Conservation (phyloP, 148 eudicot species). For the Camellia sinensis region DNA sequence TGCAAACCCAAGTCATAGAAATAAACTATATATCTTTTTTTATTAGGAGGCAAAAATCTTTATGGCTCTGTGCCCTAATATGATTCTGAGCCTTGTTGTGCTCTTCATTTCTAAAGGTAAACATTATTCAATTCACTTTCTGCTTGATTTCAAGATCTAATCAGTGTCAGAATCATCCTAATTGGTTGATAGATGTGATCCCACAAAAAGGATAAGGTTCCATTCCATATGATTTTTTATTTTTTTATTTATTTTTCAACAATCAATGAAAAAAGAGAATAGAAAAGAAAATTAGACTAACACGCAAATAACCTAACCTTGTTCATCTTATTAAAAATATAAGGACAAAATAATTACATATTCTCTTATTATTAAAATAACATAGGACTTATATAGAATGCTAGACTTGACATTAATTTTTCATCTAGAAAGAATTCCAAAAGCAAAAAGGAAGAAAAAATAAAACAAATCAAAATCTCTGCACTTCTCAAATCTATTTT, state of each 20-base stretch:
- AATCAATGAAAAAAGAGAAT: not conserved
- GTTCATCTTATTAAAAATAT: too few relatives aligned
- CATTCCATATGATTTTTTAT: not conserved
- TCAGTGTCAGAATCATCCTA: not conserved
- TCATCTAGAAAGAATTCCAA: too few relatives aligned
- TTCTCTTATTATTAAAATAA: too few relatives aligned
- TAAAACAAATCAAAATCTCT: too few relatives aligned
- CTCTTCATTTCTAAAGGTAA: not conserved
- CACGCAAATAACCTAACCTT: too few relatives aligned
- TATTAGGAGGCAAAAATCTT: not conserved
- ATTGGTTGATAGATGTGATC: not conserved
- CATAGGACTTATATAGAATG: too few relatives aligned
- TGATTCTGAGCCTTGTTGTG: not conserved
- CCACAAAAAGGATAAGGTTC: not conserved
- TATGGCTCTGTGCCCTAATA: not conserved
- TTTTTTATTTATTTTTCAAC: not conserved
- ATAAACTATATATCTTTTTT: not conserved
- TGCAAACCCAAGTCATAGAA: not conserved
- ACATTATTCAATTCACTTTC: not conserved
- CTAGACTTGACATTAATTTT: too few relatives aligned
- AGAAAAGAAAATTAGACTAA: too few relatives aligned
- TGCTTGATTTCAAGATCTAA: not conserved
- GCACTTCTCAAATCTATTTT: too few relatives aligned
- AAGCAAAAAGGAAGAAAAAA: too few relatives aligned
- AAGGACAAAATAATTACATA: too few relatives aligned